Base-by-base conservation (phyloP, 192 early-diverging fungal species). In the Coemansia sp. region DNA sequence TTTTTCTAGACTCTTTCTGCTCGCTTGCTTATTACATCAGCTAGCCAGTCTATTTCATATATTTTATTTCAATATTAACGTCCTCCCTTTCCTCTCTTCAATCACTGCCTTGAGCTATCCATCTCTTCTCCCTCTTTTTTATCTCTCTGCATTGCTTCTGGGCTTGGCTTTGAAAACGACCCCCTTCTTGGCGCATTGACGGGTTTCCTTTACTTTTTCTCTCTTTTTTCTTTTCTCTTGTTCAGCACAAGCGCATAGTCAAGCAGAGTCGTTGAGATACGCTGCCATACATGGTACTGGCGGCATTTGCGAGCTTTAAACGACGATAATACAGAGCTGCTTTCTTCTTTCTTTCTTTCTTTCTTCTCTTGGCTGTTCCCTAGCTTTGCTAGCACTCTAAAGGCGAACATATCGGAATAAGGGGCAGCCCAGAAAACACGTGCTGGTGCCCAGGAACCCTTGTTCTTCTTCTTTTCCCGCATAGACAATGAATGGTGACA, bases 401-500 rank as follows among this genome's bases (percentile, higher is more conserved):
- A 50, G 48, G 19, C 16, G 48, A 16, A 17, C 48, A 7, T 50
- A 17, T 17, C 51, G 25, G 51, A 32, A 54, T 9, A 25, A 25
- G 22, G 9, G 25, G 12, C 20, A 25, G 20, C 51, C 51, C 51
- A 25, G 51, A 19, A 54, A 54, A n/a, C 61, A 62, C 61, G 44
- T 43, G 43, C 44, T 62, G 41, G 20, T 17, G 11, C 13, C 37
- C 14, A 50, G 40, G 49, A 58, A 62, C 42, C 61, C 61, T 62
- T 11, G 17, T 32, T 32, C 32, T 32, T 32, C 32, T 32, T 32
- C 32, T 32, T 32, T 32, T 32, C 32, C 32, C 32, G 4, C 32
- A 7, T 13, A 43, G 49, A 68, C 59, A 68, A 82, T 82, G 80
- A 57, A 63, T 11, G 59, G 63, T 54, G 71, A 68, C 39, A 82